Evolutionary conservation across 371 early-diverging fungal species (phyloP), one percentile per base, ranked within the genome.

Genomic region (Saksenaea oblongispora): DNA sequence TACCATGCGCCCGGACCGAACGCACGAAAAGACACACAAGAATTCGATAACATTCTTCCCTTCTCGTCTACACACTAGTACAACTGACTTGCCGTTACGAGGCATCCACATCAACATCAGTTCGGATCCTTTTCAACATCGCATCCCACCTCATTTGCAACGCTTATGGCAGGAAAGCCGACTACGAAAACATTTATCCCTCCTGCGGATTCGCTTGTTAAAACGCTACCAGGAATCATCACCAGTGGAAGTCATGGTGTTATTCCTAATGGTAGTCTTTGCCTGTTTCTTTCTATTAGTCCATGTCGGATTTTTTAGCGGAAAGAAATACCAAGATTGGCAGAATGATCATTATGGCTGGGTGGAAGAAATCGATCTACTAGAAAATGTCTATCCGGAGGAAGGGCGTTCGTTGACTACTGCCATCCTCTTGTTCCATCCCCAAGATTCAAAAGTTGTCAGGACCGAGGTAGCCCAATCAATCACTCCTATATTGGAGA

Each of bases 81-180:
- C 51, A 17, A 22, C 2, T 47, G 67, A 57, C 28, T 5, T 64
- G 31, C 60, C 67, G 17, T 42, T 76, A 34, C 66, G 80, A 41
- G 80, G 83, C n/a, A 79, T 82, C 51, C 83, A 76, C 54, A 82
- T 82, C 70, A 79, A 82, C 58, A 82, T 82, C 41, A 75, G 73
- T 26, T 79, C 83, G 5, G 83, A 82, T 65, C 83, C 83, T 2
- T 82, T 82, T 57, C 83, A 78, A 51, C 78, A 82, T 56, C 78
- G 83, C 10, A 78, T 79, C 39, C 80, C 76, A 27, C 73, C 80
- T 10, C 73, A 79, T 54, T 61, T 79, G 11, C 80, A 82, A 66
- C 66, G 74, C 18, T 60, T 70, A 4, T 82, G 83, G 83, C 79
- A 82, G 61, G 78, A 78, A 44, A 76, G 76, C 10, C 72, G 66